Evolutionary conservation across 2,329 filamentous ascomycete genomes (phyloP).

Genomic region (Nigrospora oryzae): DNA sequence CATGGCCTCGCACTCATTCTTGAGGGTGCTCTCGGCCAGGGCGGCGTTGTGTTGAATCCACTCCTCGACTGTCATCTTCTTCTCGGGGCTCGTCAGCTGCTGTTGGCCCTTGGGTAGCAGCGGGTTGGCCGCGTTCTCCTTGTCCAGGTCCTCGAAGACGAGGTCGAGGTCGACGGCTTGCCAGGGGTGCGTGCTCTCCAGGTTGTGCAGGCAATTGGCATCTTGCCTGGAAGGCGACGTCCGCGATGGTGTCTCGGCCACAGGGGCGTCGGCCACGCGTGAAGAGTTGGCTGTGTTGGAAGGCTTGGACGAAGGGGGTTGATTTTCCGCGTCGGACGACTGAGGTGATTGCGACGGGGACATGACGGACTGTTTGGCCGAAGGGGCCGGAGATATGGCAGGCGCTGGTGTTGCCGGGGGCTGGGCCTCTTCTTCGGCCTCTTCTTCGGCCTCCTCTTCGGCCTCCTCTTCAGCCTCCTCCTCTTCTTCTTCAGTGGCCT

Average conservation of each 20-base stretch:
- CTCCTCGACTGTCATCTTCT: constrained; percentile 85
- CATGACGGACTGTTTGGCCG: constrained; percentile 43
- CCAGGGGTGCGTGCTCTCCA: constrained; percentile 59
- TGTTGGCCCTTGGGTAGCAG: constrained; percentile 43
- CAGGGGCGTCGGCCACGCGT: constrained; percentile 35
- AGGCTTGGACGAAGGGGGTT: constrained; percentile 60
- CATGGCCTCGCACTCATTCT: constrained; percentile 72
- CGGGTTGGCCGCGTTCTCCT: constrained; percentile 39
- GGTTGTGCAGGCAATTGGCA: constrained; percentile 42
- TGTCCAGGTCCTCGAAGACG: constrained; percentile 48
- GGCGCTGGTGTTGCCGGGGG: constrained; percentile 30
- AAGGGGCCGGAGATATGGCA: constrained; percentile 33
- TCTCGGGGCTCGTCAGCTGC: constrained; percentile 66
- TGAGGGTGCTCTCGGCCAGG: constrained; percentile 71
- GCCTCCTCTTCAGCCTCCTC: too few species aligned
- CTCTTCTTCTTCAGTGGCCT: background rate
- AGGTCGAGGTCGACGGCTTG: constrained; percentile 66
- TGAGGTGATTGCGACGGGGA: constrained; percentile 63
- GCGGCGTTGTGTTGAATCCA: constrained; percentile 82
- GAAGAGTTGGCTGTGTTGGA: constrained; percentile 37
- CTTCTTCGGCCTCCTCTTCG: background rate
- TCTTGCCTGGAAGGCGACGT: constrained; percentile 57
- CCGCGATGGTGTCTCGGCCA: constrained; percentile 37
- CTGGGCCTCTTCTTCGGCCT: background rate
- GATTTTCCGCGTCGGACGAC: constrained; percentile 74